Percentiles rank a stretch among this genome's conserved stretches.
phyloP scores from a whole-genome alignment of 176 grass and related monocot genomes.

The Melocanna baccifera region DNA sequence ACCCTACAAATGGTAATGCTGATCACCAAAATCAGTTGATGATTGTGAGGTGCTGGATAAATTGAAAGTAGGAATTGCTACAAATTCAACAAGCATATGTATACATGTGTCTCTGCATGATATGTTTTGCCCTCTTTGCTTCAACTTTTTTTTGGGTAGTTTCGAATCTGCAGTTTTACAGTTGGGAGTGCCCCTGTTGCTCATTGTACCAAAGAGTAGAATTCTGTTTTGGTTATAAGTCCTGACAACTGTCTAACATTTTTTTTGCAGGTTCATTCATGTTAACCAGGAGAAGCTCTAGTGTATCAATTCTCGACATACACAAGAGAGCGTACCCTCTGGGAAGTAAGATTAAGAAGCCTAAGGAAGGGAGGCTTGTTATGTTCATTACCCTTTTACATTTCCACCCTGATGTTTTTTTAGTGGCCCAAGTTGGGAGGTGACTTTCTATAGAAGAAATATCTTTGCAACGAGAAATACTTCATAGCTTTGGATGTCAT shows the following conservation, averaged over 20 bases:
- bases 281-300: neutral
- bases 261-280: neutral
- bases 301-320: neutral
- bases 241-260: neutral
- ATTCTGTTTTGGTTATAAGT: neutral
- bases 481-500: conserved; percentile 10
- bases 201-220: neutral
- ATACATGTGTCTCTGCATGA: neutral
- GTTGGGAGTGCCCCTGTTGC: neutral
- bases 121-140: neutral
- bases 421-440: conserved; percentile 14
- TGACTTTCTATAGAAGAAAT: conserved; percentile 37
- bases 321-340: neutral
- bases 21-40: neutral
- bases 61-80: neutral
- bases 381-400: conserved; percentile 24
- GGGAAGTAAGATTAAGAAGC: conserved; percentile 25
- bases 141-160: neutral
- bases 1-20: neutral
- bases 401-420: conserved; percentile 17
- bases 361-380: conserved; percentile 26
- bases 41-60: neutral
- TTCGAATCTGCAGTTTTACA: neutral
- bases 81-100: neutral
- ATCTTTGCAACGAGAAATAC: conserved; percentile 34